phyloP scores from a whole-genome alignment of 148 eudicot species.

The Silene latifolia region DNA sequence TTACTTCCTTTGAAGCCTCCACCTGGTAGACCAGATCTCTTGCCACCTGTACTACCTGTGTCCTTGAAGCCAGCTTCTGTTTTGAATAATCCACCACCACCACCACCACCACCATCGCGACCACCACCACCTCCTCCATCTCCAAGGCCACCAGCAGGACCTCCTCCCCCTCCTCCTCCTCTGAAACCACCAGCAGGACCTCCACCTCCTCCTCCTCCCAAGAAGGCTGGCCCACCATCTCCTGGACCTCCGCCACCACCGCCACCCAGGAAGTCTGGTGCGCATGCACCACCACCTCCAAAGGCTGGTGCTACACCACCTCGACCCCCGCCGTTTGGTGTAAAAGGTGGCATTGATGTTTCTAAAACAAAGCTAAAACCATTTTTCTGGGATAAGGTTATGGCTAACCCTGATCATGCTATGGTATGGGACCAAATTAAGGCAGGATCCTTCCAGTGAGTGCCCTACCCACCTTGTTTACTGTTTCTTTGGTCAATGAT shows the following conservation, averaged over 20 bases:
- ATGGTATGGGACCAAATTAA: slow-evolving; percentile 95
- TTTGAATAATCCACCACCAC: slow-evolving; percentile 47
- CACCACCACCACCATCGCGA: slow-evolving; percentile 27
- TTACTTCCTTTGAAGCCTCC: slow-evolving; percentile 46
- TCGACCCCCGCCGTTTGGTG: slow-evolving; percentile 37
- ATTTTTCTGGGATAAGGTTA: slow-evolving; percentile 95
- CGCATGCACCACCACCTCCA: slow-evolving; percentile 35
- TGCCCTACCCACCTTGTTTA: slow-evolving; percentile 17
- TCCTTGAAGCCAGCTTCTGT: slow-evolving; percentile 22
- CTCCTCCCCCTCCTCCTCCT: slow-evolving; percentile 26
- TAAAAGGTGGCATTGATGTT: slow-evolving; percentile 21
- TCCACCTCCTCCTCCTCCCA: slow-evolving; percentile 9
- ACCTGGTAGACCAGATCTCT: slow-evolving; percentile 39
- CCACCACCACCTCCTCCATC: slow-evolving; percentile 47
- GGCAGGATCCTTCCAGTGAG: slow-evolving; percentile 86
- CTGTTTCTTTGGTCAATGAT: not conserved
- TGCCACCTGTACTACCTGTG: slow-evolving; percentile 40
- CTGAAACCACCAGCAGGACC: slow-evolving; percentile 9
- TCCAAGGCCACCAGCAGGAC: slow-evolving; percentile 30
- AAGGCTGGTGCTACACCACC: slow-evolving; percentile 31
- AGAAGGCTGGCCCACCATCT: slow-evolving; percentile 7
- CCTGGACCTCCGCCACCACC: slow-evolving; percentile 15
- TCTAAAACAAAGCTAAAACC: slow-evolving; percentile 76
- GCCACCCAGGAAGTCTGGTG: slow-evolving; percentile 9
- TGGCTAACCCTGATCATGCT: slow-evolving; percentile 75